A percentile compares a stretch with the other conserved stretches of the same genome.
Conservation (phyloP, 345 rosid species). For the Salix dunnii region DNA sequence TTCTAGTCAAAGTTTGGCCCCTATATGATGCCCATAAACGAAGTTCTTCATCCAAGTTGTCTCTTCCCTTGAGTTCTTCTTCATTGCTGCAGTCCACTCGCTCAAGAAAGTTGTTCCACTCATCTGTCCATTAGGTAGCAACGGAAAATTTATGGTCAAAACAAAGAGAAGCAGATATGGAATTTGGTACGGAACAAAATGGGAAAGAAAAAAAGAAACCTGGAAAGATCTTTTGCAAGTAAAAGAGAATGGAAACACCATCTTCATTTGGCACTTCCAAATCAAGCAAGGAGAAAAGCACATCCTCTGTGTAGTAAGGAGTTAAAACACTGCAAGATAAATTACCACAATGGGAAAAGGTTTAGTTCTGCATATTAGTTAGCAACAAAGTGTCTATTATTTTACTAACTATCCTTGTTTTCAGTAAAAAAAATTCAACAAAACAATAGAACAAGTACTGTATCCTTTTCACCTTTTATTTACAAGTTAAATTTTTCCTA, state of each 20-base stretch:
- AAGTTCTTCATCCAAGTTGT: slow-evolving; percentile 68
- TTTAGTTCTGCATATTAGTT: neutral
- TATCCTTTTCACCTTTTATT: neutral
- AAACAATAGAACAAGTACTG: neutral
- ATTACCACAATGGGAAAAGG: slow-evolving; percentile 4
- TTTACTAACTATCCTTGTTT: neutral
- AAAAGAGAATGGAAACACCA: slow-evolving; percentile 92
- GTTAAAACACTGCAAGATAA: slow-evolving; percentile 71
- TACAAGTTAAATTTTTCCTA: neutral
- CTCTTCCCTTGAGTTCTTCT: slow-evolving; percentile 61
- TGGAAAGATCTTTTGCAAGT: slow-evolving; percentile 96
- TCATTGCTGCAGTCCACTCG: slow-evolving; percentile 54
- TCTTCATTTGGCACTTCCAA: slow-evolving; percentile 86
- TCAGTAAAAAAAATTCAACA: neutral
- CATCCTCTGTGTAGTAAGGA: slow-evolving; percentile 91
- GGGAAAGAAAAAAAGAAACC: slow-evolving; percentile 37
- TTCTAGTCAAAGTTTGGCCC: slow-evolving; percentile 98
- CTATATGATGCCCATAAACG: slow-evolving; percentile 97
- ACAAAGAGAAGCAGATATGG: neutral
- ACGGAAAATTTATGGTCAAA: neutral
- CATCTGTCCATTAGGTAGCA: slow-evolving; percentile 52
- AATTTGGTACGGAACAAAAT: neutral
- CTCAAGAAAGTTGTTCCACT: slow-evolving; percentile 92
- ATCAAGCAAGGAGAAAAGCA: slow-evolving; percentile 71
- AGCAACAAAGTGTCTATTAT: neutral